Conservation (phyloP, 495 filamentous ascomycete species). For the Penicillium canariense region DNA sequence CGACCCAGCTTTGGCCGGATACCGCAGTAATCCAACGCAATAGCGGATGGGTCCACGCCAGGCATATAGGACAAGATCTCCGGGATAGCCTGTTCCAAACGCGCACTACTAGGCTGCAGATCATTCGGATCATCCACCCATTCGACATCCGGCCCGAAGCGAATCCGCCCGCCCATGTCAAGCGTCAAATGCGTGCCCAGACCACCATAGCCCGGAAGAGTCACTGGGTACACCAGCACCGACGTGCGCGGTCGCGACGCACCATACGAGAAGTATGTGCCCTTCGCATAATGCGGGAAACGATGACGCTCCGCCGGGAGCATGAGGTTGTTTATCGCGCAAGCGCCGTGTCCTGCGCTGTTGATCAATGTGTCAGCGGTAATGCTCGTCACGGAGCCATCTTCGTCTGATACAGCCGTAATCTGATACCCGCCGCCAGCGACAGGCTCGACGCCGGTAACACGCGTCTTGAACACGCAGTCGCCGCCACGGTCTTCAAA, state of each 20-base stretch:
- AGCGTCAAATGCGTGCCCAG: conserved; percentile 93
- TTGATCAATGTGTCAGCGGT: conserved; percentile 79
- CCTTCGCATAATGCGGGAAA: conserved; percentile 81
- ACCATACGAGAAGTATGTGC: conserved; percentile 88
- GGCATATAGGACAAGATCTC: conserved; percentile 83
- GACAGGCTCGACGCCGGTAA: conserved; percentile 58
- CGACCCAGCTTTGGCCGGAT: conserved; percentile 82
- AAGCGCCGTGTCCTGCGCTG: conserved; percentile 77
- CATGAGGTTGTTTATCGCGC: conserved; percentile 77
- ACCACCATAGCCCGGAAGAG: conserved; percentile 73
- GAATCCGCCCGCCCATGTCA: conserved; percentile 79
- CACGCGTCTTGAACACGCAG: conserved; percentile 60
- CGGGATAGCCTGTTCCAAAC: conserved; percentile 62
- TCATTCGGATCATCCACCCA: conserved; percentile 72
- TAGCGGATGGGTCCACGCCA: conserved; percentile 57
- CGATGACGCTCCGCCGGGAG: conserved; percentile 57
- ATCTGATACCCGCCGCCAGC: conserved; percentile 55
- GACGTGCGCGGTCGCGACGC: conserved; percentile 60
- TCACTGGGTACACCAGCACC: conserved; percentile 85
- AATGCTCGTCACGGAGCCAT: conserved; percentile 50
- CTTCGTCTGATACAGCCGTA: conserved; percentile 44
- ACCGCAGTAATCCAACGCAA: conserved; percentile 85
- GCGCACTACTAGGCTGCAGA: conserved; percentile 49
- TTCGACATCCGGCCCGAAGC: conserved; percentile 94
- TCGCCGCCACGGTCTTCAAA: conserved; percentile 79